Evolutionary conservation across 1,284 basidiomycete genomes (phyloP).

Genomic region (Nidula niveotomentosa): DNA sequence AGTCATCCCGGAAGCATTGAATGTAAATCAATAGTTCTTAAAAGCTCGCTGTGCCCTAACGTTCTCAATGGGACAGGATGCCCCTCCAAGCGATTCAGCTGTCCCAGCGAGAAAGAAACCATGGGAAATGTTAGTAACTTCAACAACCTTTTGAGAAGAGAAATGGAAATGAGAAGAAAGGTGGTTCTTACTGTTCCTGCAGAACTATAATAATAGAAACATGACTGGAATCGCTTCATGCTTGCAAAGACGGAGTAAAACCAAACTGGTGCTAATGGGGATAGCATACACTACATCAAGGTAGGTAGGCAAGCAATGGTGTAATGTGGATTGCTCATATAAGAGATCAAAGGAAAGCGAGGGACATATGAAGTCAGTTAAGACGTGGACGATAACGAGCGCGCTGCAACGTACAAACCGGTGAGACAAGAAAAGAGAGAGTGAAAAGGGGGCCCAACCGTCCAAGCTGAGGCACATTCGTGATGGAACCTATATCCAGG

Average conservation of each 20-base stretch:
- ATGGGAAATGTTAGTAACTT: slow-evolving; percentile 43
- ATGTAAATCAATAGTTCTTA: slow-evolving; percentile 40
- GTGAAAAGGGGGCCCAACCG: neutral
- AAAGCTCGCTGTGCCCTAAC: too few relatives aligned
- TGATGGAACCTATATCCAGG: neutral
- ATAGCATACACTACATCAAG: too few relatives aligned
- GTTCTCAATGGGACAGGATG: slow-evolving; percentile 32
- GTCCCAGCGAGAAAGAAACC: slow-evolving; percentile 54
- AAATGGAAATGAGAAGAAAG: slow-evolving; percentile 2
- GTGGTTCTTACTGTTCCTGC: too few relatives aligned
- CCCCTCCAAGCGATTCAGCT: slow-evolving; percentile 52
- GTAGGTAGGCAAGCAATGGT: too few relatives aligned
- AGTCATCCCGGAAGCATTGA: slow-evolving; percentile 58
- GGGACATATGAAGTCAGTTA: slow-evolving; percentile 1
- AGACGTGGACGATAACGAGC: slow-evolving; percentile 1
- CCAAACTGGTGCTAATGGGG: too few relatives aligned
- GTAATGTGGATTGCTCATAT: too few relatives aligned
- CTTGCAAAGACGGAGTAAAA: too few relatives aligned
- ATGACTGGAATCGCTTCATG: too few relatives aligned
- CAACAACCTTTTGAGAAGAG: neutral
- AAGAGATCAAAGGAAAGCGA: neutral
- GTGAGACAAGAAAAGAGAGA: neutral
- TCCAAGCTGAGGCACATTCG: neutral
- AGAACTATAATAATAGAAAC: too few relatives aligned
- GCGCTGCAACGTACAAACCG: neutral